A percentile compares a stretch with the other conserved stretches of the same genome.
phyloP scores from a whole-genome alignment of 2,329 filamentous ascomycete genomes.

The Penicillium verrucosum region DNA sequence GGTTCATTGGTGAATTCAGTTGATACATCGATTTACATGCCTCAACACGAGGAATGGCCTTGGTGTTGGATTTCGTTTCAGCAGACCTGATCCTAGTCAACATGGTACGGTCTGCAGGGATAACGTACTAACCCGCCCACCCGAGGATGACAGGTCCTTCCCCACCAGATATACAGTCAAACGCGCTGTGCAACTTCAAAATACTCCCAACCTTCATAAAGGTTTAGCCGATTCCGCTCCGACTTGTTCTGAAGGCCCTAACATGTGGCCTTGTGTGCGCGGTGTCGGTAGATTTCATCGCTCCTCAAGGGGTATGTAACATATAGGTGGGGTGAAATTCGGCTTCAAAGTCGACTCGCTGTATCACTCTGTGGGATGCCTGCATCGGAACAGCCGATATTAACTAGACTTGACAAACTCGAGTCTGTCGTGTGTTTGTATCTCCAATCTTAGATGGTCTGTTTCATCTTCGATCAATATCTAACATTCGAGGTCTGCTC shows the following conservation, averaged over 20 bases:
- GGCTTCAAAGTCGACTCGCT: not conserved
- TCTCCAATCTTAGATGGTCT: not conserved
- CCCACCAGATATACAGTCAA: not conserved
- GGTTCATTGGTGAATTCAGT: not conserved
- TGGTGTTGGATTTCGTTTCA: not conserved
- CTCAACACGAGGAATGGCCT: not conserved
- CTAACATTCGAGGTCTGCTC: not conserved
- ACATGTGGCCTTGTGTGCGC: not conserved
- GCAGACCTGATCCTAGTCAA: not conserved
- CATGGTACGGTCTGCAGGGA: not conserved
- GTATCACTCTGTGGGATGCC: not conserved
- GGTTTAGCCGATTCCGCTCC: not conserved
- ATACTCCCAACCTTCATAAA: not conserved
- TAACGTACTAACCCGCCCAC: not conserved
- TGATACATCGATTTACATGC: not conserved
- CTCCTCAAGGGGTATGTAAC: not conserved
- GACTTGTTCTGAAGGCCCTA: not conserved
- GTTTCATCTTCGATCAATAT: not conserved
- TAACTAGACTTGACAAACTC: not conserved
- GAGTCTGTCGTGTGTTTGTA: not conserved
- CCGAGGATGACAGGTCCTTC: not conserved
- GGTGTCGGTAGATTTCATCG: not conserved
- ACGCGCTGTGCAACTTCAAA: not conserved
- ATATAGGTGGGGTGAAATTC: not conserved
- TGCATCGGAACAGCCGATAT: not conserved